A percentile compares a stretch with the other conserved stretches of the same genome.
phyloP scores from a whole-genome alignment of 169 alveolate genomes.

The Babesia divergens region DNA sequence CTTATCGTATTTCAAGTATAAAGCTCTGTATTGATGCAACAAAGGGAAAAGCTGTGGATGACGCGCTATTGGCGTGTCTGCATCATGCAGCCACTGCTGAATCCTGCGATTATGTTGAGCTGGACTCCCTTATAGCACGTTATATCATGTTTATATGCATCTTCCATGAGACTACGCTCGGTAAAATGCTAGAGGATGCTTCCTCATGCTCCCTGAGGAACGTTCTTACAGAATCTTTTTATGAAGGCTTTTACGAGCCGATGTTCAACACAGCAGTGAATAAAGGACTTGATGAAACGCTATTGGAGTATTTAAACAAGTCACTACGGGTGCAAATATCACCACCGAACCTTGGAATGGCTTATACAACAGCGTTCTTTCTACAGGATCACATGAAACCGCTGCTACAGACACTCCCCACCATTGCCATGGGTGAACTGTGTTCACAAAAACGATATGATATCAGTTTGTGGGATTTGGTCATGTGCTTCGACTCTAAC shows the following conservation, averaged over 20 bases:
- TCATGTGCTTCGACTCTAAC: conserved; percentile 19
- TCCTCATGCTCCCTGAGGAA: too few species aligned
- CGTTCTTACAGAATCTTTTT: conserved; percentile 4
- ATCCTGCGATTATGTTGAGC: background rate
- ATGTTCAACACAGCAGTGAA: background rate
- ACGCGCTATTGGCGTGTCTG: background rate
- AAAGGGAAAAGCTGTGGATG: background rate
- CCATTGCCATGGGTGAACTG: conserved; percentile 15
- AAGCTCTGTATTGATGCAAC: too few species aligned
- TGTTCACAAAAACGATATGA: background rate
- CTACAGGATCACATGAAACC: conserved; percentile 30
- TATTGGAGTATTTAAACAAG: background rate
- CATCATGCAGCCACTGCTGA: background rate
- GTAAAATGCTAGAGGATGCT: too few species aligned
- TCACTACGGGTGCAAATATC: background rate
- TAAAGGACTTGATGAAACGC: background rate
- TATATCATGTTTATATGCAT: background rate
- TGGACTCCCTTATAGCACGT: background rate
- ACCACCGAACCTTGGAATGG: background rate
- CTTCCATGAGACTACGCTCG: background rate
- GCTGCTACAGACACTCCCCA: conserved; percentile 21
- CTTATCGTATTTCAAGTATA: too few species aligned
- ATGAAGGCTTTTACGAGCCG: background rate
- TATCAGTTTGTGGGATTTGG: conserved; percentile 9
- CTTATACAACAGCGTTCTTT: conserved; percentile 38